Evolutionary conservation across 208 protist species (phyloP), one percentile per base, ranked within the genome.

Genomic region (Novymonas esmeraldas): DNA sequence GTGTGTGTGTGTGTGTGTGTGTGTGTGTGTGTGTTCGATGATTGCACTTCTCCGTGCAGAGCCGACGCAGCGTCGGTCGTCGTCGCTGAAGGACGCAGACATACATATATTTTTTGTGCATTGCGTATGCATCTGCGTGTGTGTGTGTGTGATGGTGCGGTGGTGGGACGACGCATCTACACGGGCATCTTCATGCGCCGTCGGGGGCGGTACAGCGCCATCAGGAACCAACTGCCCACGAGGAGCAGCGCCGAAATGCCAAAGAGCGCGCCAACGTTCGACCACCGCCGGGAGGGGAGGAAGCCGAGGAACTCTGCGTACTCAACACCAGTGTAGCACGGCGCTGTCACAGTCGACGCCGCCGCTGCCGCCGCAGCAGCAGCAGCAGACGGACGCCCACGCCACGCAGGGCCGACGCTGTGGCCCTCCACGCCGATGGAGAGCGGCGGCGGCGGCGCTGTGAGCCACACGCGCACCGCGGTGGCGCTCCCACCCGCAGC

Each of bases 231-330:
- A 34, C 75, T 78, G 20, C 58, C 76, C 38, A 80, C 34, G 2
- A 91, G 64, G 14, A 88, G 62, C 42, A 79, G 48, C 0, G 29
- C 68, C 0, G 76, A 81, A 4, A 88, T 69, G 18, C 55, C 73
- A 1, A 65, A 58, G 31, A 91, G 73, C 13, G 75, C 68, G 6
- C 69, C 58, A 0, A 88, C 81, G 38, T 91, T 85, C 20, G 59
- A 28, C 81, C 81, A 91, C 31, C 78, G 66, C 3, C 73, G 71
- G 18, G 45, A 54, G 7, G 36, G 24, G 20, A 62, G 60, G 54
- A 91, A 91, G 3, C 81, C 85, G 16, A 91, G 44, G 48, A 86
- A 91, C 5, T 70, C 52, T 0, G 74, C 76, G 68, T 88, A 91
- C 26, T 84, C 68, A 5, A 51, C 49, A 22, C 85, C 85, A 5